Percentiles rank a stretch among this genome's conserved stretches.
These are phyloP conservation scores for Wickerhamiella spandovensis DNA, from an alignment of 805 yeast species.

Conservation along the genomic window DNA sequence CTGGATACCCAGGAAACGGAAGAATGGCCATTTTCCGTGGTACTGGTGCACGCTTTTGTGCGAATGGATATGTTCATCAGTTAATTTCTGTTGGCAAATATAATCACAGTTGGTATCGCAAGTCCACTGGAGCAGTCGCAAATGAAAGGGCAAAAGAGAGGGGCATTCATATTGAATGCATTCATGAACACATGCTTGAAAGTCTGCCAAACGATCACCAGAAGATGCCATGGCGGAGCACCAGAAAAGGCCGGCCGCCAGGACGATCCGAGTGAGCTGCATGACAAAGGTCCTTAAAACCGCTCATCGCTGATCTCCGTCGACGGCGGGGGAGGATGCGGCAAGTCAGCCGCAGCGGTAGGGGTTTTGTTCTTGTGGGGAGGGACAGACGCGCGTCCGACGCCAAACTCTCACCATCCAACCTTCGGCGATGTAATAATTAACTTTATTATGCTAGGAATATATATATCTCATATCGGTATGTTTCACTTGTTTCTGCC, in stretches of 20 bases:
- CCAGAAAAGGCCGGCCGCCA: background rate
- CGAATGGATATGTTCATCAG: slow-evolving; percentile 34
- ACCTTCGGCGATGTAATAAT: background rate
- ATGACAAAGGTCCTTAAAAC: background rate
- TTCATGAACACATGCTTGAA: slow-evolving; percentile 30
- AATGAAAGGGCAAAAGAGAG: slow-evolving; percentile 25
- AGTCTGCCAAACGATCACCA: slow-evolving; percentile 40
- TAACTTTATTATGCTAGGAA: background rate
- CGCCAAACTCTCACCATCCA: background rate
- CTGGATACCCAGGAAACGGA: slow-evolving; percentile 64
- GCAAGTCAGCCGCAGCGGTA: too few relatives aligned
- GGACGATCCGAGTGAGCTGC: background rate
- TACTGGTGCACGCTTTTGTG: slow-evolving; percentile 61
- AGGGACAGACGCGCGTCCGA: background rate
- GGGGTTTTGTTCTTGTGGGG: too few relatives aligned
- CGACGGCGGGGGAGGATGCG: too few relatives aligned
- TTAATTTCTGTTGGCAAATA: slow-evolving; percentile 72
- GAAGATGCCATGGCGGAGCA: slow-evolving; percentile 27
- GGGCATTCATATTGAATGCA: slow-evolving; percentile 29
- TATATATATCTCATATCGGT: background rate
- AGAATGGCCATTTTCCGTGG: slow-evolving; percentile 97
- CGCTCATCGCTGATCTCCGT: too few relatives aligned
- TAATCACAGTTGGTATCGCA: slow-evolving; percentile 81
- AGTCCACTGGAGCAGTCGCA: slow-evolving; percentile 50
- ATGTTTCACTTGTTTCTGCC: background rate